These are phyloP conservation scores for Blastocystis sp. DNA, from an alignment of 352 stramenopile genomes.

Conservation along the genomic window DNA sequence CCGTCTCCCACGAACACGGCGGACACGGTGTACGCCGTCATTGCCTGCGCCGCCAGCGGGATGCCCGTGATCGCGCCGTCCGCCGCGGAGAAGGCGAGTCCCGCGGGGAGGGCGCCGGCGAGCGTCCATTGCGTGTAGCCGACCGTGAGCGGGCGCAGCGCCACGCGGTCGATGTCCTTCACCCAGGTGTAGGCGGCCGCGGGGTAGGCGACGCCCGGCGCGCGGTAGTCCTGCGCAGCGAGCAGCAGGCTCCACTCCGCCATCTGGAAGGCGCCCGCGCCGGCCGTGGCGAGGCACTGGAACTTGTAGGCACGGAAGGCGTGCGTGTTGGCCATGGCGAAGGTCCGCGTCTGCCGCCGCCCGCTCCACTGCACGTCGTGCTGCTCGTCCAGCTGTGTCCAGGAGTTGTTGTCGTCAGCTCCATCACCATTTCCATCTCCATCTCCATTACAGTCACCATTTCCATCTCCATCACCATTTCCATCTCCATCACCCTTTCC, in stretches of 20 bases:
- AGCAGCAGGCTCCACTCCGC: constrained; percentile 56
- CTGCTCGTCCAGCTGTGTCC: constrained; percentile 23
- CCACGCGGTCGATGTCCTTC: constrained; percentile 21
- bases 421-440: no score
- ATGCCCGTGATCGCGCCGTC: constrained; percentile 50
- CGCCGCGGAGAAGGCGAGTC: constrained; percentile 10
- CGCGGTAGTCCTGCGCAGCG: background rate
- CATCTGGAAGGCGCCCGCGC: background rate
- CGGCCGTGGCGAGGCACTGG: background rate
- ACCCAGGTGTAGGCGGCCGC: constrained; percentile 26
- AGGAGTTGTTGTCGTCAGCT: background rate
- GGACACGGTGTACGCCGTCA: constrained; percentile 48
- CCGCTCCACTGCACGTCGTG: background rate
- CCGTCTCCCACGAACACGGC: background rate
- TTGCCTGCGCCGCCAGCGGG: background rate
- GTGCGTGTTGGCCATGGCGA: background rate
- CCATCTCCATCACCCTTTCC: no score
- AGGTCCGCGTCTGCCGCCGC: constrained; percentile 8
- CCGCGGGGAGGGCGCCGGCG: constrained; percentile 34
- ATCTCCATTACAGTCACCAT: no score
- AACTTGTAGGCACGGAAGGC: constrained; percentile 43
- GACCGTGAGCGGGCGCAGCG: background rate
- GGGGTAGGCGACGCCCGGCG: constrained; percentile 53
- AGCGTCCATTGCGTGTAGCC: constrained; percentile 39
- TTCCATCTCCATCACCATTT: no score